These are phyloP conservation scores for Plasmodium blacklocki DNA, from an alignment of 169 alveolate genomes.

Conservation along the genomic window DNA sequence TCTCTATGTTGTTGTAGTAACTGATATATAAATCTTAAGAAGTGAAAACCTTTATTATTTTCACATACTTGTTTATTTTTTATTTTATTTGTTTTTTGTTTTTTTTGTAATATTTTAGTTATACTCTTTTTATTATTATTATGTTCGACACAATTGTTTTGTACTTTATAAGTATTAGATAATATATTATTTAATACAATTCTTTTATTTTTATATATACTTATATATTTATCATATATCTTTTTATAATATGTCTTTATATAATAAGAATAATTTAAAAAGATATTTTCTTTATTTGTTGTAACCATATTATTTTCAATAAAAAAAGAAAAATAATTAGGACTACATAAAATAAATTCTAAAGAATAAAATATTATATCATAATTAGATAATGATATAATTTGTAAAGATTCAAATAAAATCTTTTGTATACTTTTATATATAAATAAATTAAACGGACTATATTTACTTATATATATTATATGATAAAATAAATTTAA, in stretches of 20 bases:
- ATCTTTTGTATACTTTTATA: not conserved
- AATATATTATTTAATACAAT: not conserved
- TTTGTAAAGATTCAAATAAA: not conserved
- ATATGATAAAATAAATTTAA: slow-evolving; percentile 17
- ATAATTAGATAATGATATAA: not conserved
- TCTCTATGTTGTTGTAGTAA: not conserved
- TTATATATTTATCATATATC: not conserved
- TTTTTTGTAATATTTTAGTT: not conserved
- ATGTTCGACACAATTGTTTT: no score
- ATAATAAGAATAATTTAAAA: not conserved
- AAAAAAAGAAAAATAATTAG: not conserved
- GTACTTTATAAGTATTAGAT: not conserved
- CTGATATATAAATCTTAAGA: slow-evolving; percentile 7
- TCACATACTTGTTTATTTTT: not conserved
- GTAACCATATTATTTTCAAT: not conserved
- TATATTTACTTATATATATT: slow-evolving; percentile 1
- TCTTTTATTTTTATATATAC: not conserved
- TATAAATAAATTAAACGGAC: not conserved
- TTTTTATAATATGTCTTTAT: slow-evolving; percentile 11
- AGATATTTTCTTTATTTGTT: not conserved
- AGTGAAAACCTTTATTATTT: slow-evolving; percentile 21
- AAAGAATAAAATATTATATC: not conserved
- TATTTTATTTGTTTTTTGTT: not conserved
- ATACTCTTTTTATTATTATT: not conserved
- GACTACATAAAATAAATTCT: not conserved